Conservation (phyloP, 1,284 basidiomycete genomes). For the Stygiomarasmius scandens region DNA sequence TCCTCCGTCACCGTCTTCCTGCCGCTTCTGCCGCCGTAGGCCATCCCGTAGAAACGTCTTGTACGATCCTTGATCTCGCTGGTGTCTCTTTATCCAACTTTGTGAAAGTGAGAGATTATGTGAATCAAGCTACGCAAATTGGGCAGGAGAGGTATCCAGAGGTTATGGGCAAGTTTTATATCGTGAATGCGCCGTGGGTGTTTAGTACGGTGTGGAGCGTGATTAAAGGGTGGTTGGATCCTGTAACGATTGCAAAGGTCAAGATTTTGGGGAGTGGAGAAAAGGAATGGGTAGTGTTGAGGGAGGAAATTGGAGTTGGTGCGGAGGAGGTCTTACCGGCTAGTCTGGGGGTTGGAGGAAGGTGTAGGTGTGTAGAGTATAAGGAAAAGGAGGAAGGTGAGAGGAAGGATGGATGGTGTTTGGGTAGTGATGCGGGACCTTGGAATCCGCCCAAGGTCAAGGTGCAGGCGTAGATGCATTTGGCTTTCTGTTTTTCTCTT, state of each 20-base stretch:
- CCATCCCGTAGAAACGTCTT: constrained; percentile 92
- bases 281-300: constrained; percentile 51
- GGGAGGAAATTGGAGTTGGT: constrained; percentile 86
- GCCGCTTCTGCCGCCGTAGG: constrained; percentile 76
- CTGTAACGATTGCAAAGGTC: constrained; percentile 93
- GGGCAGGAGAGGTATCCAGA: constrained; percentile 95
- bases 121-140: constrained; percentile 77
- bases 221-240: constrained; percentile 94
- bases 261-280: constrained; percentile 74
- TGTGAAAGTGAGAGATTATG: constrained; percentile 89
- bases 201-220: constrained; percentile 89
- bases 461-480: too few species aligned
- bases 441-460: constrained; percentile 4
- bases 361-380: constrained; percentile 63
- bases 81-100: constrained; percentile 85
- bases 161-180: constrained; percentile 96
- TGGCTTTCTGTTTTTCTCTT: too few species aligned
- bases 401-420: constrained; percentile 11
- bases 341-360: constrained; percentile 64
- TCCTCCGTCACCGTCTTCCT: constrained; percentile 78
- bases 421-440: constrained; percentile 14
- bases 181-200: constrained; percentile 93
- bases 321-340: constrained; percentile 81
- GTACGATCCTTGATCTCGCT: constrained; percentile 95
- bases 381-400: constrained; percentile 79